Base-by-base conservation (phyloP, 805 yeast genomes). In the Teunomyces kruisii region DNA sequence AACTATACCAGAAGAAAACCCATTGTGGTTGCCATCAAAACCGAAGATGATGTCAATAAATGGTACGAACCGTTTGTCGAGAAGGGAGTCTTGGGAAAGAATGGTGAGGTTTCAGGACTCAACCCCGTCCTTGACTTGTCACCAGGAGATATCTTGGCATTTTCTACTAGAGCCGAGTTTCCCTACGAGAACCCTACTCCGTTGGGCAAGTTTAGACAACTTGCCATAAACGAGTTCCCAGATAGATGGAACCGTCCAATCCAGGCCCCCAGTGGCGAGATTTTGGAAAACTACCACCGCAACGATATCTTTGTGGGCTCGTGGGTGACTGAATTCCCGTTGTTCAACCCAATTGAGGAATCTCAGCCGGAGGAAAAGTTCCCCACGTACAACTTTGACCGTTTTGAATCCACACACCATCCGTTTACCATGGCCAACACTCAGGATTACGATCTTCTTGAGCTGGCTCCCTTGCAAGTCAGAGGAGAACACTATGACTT, bases 121-220 rank as follows among this genome's bases (percentile, higher is more conserved):
- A 14, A 40, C 12, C 39, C 56, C 2, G 44, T 48, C 1, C 59
- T 87, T 16, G 55, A 67, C 13, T 59, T 88, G 15, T 50, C 72
- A 35, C 65, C 76, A 1, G 96, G 96, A 33, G 96, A 89, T 61
- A 67, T 88, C 2, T 58, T 94, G 27, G 92, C 91, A 2, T 76
- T 86, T 10, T 75, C 89, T n/a, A 87, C 86, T n/a, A 75, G 98
- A 48, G 79, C 86, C 1, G 57, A 60, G 10, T 46, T 80, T 16
- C 69, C 92, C 0, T 92, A 88, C 59, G 99, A 92, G 58, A 92
- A 89, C 57, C 98, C 98, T 15, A 94, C 98, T 0, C 98, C 99
- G 0, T 66, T 94, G 43, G 99, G 99, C 0, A 76, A 85, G 44
- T 76, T 88, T 52, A 76, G 99, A 47, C 96, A 90, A 58, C 57